A percentile compares a stretch with the other conserved stretches of the same genome.
phyloP scores from a whole-genome alignment of 768 basidiomycete genomes.

The Mrakia blollopis region DNA sequence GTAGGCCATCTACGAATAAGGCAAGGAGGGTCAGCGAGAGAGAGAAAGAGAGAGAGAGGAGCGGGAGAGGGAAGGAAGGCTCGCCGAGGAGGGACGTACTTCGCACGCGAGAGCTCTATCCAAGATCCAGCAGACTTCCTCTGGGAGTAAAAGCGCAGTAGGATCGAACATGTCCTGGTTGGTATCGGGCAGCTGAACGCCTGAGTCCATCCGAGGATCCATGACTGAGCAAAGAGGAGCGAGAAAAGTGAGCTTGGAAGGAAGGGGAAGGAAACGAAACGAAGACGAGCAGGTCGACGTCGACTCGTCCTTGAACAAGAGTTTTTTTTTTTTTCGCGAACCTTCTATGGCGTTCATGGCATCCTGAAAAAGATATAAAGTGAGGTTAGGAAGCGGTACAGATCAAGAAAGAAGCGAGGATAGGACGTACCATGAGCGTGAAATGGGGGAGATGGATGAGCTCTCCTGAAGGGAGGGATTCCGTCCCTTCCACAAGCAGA shows the following conservation, averaged over 20 bases:
- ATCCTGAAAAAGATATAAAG: conserved; percentile 48
- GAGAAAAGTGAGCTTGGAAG: conserved; percentile 13
- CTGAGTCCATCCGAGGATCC: conserved; percentile 83
- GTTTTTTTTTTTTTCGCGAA: conserved; percentile 48
- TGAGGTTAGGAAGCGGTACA: neutral
- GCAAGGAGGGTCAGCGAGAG: conserved; percentile 32
- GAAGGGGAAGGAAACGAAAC: neutral
- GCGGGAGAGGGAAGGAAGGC: conserved; percentile 18
- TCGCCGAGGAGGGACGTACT: conserved; percentile 46
- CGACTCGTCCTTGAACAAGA: neutral
- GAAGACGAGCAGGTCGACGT: neutral
- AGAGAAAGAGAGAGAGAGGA: neutral
- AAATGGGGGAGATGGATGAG: conserved; percentile 66
- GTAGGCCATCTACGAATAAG: conserved; percentile 67
- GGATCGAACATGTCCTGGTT: conserved; percentile 60
- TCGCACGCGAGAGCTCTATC: conserved; percentile 73
- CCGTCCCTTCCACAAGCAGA: conserved; percentile 33
- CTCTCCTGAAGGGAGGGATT: conserved; percentile 61
- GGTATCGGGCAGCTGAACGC: conserved; percentile 47
- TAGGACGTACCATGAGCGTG: conserved; percentile 51
- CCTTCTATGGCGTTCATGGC: conserved; percentile 92
- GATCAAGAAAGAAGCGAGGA: neutral
- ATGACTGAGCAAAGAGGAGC: conserved; percentile 56
- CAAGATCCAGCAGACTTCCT: conserved; percentile 83
- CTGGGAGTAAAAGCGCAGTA: conserved; percentile 58